phyloP scores from a whole-genome alignment of 2,329 filamentous ascomycete genomes.

The Xylaria digitata region DNA sequence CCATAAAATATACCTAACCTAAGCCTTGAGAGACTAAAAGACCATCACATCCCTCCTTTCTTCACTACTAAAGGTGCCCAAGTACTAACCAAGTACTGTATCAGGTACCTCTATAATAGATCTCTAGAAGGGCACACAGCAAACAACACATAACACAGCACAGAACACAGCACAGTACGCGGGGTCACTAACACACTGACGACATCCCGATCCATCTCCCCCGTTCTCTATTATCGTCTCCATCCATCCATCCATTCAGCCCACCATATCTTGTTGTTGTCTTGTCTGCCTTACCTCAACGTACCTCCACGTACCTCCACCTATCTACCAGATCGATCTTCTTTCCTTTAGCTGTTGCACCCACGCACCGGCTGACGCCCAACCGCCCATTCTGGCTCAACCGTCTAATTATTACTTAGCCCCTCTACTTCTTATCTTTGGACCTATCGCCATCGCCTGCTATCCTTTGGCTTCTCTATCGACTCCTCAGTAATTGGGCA shows the following conservation, averaged over 20 bases:
- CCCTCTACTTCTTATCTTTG: conserved; percentile 9
- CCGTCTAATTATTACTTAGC: conserved; percentile 14
- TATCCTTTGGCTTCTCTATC: conserved; percentile 16
- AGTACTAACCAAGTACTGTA: not conserved
- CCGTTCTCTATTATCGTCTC: conserved; percentile 27
- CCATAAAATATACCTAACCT: conserved; percentile 38
- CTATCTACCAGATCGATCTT: conserved; percentile 16
- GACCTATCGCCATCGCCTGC: conserved; percentile 7
- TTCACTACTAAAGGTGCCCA: conserved; percentile 9
- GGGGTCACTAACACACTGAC: conserved; percentile 28
- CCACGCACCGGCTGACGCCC: conserved; percentile 28
- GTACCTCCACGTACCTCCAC: conserved; percentile 7
- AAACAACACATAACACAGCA: too few species aligned
- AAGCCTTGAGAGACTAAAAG: conserved; percentile 17
- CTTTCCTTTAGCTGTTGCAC: conserved; percentile 20
- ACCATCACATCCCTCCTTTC: conserved; percentile 2
- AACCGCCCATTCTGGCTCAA: conserved; percentile 19
- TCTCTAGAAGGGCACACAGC: too few species aligned
- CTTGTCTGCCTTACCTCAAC: conserved; percentile 24
- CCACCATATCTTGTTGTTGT: conserved; percentile 29
- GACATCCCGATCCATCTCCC: conserved; percentile 33
- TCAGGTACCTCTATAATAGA: too few species aligned
- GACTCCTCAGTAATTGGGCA: conserved; percentile 1
- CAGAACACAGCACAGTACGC: not conserved
- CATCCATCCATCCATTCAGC: conserved; percentile 16